phyloP scores from a whole-genome alignment of 768 basidiomycete species.

The Ramaria sp. region DNA sequence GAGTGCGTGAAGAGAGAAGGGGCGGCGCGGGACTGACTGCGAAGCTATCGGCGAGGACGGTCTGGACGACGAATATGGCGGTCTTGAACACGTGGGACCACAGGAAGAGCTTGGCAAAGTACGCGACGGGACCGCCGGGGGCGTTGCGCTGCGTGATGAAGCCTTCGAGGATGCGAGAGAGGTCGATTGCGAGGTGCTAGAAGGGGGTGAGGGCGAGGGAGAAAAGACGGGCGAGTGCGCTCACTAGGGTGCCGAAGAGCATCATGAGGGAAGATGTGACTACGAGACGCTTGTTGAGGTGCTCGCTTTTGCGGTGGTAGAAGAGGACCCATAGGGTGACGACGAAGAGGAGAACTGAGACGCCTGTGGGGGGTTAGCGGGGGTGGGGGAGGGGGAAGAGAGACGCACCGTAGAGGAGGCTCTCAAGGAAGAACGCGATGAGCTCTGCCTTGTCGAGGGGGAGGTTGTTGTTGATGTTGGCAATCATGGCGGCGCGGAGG shows the following conservation, averaged over 20 bases:
- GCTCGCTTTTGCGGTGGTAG: slow-evolving; percentile 17
- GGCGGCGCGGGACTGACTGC: slow-evolving; percentile 15
- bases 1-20: neutral
- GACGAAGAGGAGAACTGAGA: slow-evolving; percentile 16
- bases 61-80: slow-evolving; percentile 27
- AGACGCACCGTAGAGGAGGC: slow-evolving; percentile 5
- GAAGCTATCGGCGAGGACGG: slow-evolving; percentile 28
- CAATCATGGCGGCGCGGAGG: neutral
- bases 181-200: slow-evolving; percentile 29
- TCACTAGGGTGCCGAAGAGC: slow-evolving; percentile 24
- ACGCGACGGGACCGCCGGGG: slow-evolving; percentile 17
- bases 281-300: slow-evolving; percentile 23
- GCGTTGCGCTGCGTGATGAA: slow-evolving; percentile 21
- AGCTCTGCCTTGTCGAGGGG: slow-evolving; percentile 10
- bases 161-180: slow-evolving; percentile 24
- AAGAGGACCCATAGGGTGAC: slow-evolving; percentile 23
- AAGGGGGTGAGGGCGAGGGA: neutral
- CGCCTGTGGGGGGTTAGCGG: neutral
- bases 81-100: slow-evolving; percentile 29
- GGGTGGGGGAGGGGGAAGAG: neutral
- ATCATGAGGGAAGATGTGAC: slow-evolving; percentile 20
- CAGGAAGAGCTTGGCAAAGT: slow-evolving; percentile 24
- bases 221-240: slow-evolving; percentile 1
- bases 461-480: slow-evolving; percentile 5
- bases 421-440: slow-evolving; percentile 10